These are phyloP conservation scores for Neofusicoccum sp. DNA, from an alignment of 2,329 filamentous ascomycete genomes.

Conservation along the genomic window DNA sequence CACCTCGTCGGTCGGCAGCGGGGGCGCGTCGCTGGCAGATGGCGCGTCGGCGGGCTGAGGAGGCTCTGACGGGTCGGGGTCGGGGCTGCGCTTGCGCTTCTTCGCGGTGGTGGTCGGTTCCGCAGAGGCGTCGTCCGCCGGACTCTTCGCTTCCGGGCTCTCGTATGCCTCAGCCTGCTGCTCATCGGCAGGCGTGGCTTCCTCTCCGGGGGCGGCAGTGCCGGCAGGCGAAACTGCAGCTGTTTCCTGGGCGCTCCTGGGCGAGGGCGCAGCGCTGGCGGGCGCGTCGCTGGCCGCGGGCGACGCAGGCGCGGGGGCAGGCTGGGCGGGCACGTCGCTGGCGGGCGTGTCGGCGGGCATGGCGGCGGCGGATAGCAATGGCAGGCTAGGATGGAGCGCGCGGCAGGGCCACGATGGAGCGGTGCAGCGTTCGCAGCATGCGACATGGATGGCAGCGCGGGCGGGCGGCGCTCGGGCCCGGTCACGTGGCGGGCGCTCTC, in stretches of 20 bases:
- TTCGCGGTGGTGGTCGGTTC: not conserved
- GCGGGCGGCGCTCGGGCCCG: not conserved
- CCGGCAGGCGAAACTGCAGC: constrained; percentile 7
- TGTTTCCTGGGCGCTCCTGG: constrained; percentile 5
- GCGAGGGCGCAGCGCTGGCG: not conserved
- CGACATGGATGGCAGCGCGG: constrained; percentile 5
- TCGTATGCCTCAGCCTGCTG: not conserved
- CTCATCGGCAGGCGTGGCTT: not conserved
- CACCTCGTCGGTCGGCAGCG: constrained; percentile 15
- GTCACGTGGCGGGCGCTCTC: not conserved
- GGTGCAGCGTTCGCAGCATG: not conserved
- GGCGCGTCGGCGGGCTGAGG: not conserved
- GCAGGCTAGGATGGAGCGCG: not conserved
- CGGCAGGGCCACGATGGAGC: not conserved
- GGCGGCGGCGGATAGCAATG: constrained; percentile 2
- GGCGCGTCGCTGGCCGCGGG: not conserved
- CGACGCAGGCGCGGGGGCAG: not conserved
- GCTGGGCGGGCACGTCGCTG: not conserved
- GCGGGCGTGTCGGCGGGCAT: not conserved
- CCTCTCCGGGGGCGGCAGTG: not conserved
- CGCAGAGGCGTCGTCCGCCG: not conserved
- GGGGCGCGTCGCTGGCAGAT: not conserved
- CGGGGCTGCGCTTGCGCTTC: constrained; percentile 17
- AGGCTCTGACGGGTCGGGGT: not conserved
- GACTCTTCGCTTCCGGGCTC: not conserved